Conservation (phyloP, 2,329 filamentous ascomycete genomes). For the Penicillium sp. region DNA sequence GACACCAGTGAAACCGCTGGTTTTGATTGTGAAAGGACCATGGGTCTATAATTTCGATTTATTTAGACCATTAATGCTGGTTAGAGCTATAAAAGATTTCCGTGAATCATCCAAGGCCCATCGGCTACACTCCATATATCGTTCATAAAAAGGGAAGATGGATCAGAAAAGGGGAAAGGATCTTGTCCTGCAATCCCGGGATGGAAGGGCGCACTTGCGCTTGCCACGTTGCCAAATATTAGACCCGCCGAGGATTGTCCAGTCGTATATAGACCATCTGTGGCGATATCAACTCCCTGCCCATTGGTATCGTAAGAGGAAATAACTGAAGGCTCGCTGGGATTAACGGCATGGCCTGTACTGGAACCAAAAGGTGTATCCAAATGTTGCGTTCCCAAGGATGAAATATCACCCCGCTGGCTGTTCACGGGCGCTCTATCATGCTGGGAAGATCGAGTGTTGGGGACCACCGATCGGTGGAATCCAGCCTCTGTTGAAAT, state of each 20-base stretch:
- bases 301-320: not conserved
- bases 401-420: not conserved
- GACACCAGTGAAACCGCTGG: too few species aligned
- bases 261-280: not conserved
- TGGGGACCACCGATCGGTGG: not conserved
- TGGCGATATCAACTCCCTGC: not conserved
- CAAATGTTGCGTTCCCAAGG: not conserved
- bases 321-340: not conserved
- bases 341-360: not conserved
- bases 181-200: conserved; percentile 16
- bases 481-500: not conserved
- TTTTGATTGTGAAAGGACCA: too few species aligned
- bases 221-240: conserved; percentile 24
- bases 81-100: conserved; percentile 21
- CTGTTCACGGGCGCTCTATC: not conserved
- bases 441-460: not conserved
- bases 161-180: conserved; percentile 22
- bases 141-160: conserved; percentile 22
- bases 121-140: conserved; percentile 40
- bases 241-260: conserved; percentile 22
- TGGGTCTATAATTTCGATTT: too few species aligned
- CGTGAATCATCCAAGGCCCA: conserved; percentile 39
- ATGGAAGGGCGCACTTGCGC: conserved; percentile 15
- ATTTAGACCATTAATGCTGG: not conserved
- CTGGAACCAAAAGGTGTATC: conserved; percentile 3